phyloP scores from a whole-genome alignment of 1,284 basidiomycete genomes.

The Cutaneotrichosporon arboriforme region DNA sequence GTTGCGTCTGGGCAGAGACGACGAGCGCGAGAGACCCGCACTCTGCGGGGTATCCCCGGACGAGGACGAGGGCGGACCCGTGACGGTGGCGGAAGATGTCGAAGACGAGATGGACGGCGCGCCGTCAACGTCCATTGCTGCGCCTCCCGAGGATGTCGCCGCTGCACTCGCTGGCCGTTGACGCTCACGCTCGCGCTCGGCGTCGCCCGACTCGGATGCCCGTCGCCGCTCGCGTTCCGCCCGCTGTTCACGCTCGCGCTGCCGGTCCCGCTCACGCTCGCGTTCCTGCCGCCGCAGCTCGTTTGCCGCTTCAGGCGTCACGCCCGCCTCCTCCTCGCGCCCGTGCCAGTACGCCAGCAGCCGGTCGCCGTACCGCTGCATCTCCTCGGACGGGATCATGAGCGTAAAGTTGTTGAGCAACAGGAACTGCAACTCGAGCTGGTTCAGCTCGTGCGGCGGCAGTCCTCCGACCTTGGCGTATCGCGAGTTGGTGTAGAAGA shows the following conservation, averaged over 20 bases:
- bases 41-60: background rate
- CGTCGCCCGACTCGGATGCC: background rate
- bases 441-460: conserved; percentile 88
- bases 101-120: background rate
- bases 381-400: conserved; percentile 80
- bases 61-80: background rate
- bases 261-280: conserved; percentile 3
- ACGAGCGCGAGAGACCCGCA: background rate
- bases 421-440: conserved; percentile 93
- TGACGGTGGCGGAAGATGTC: background rate
- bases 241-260: background rate
- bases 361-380: conserved; percentile 91
- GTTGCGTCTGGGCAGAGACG: background rate
- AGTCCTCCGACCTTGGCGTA: conserved; percentile 98
- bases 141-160: background rate
- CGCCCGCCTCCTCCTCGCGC: conserved; percentile 23
- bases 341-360: conserved; percentile 56
- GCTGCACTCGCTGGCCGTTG: background rate
- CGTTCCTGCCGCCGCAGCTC: conserved; percentile 7
- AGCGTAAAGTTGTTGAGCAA: conserved; percentile 92
- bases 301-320: background rate
- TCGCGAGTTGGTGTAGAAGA: conserved; percentile 98
- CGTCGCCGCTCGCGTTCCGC: background rate
- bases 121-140: conserved; percentile 7
- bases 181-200: background rate